Evolutionary conservation across 192 early-diverging fungal species (phyloP).

Genomic region (Coemansia sp.): DNA sequence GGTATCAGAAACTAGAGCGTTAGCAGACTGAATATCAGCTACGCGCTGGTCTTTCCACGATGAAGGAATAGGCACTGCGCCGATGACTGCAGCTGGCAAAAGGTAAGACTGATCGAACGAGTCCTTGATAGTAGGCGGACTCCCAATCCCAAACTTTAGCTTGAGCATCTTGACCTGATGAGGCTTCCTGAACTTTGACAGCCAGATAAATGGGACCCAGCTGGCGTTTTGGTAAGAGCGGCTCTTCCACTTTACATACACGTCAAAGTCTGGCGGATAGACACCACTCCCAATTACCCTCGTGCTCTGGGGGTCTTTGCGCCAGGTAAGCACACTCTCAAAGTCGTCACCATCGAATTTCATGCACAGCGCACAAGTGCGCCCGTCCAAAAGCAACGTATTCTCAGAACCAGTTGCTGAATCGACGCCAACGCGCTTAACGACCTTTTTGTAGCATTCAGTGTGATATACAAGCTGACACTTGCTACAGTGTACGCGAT

Average conservation of each 20-base stretch:
- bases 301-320: background rate
- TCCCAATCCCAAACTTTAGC: background rate
- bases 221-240: background rate
- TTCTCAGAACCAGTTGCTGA: too few relatives aligned
- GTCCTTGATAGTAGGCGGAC: too few relatives aligned
- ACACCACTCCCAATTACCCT: background rate
- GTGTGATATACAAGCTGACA: too few relatives aligned
- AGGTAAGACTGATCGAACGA: too few relatives aligned
- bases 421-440: too few relatives aligned
- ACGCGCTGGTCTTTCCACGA: background rate
- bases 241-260: conserved; percentile 6
- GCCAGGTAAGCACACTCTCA: background rate
- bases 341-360: background rate
- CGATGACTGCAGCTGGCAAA: too few relatives aligned
- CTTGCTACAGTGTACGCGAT: too few relatives aligned
- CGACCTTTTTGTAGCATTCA: too few relatives aligned
- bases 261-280: background rate
- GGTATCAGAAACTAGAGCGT: background rate
- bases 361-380: too few relatives aligned
- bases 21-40: background rate
- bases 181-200: background rate
- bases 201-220: conserved; percentile 10
- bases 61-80: too few relatives aligned
- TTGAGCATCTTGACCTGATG: too few relatives aligned
- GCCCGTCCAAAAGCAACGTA: too few relatives aligned